phyloP scores from a whole-genome alignment of 306 rosid species.

The Glycine soja region DNA sequence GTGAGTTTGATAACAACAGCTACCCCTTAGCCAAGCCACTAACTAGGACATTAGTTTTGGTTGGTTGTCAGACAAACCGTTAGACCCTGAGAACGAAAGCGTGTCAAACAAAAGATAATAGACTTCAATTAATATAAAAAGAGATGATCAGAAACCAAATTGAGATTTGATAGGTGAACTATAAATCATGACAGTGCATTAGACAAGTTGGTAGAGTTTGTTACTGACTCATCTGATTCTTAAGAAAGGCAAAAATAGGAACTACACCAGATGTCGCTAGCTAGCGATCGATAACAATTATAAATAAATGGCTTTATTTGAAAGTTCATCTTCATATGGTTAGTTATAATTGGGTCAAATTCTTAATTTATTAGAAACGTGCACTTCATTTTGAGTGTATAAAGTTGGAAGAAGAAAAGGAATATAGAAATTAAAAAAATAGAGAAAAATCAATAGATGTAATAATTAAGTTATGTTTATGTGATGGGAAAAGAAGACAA shows the following conservation, averaged over 20 bases:
- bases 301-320: not conserved
- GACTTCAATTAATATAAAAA: not conserved
- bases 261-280: slow-evolving; percentile 4
- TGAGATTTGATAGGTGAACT: slow-evolving; percentile 70
- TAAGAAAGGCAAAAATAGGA: slow-evolving; percentile 27
- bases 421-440: not conserved
- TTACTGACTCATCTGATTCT: slow-evolving; percentile 56
- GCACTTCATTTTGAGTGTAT: not conserved
- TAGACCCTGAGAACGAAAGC: slow-evolving; percentile 54
- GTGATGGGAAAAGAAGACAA: not conserved
- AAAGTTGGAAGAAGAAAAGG: not conserved
- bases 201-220: slow-evolving; percentile 74
- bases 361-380: slow-evolving; percentile 47
- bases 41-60: not conserved
- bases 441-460: too few species aligned
- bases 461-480: not conserved
- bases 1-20: slow-evolving; percentile 7
- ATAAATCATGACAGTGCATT: slow-evolving; percentile 40
- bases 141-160: slow-evolving; percentile 20
- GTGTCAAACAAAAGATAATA: slow-evolving; percentile 24
- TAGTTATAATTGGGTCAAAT: slow-evolving; percentile 54
- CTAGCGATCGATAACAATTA: not conserved
- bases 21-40: not conserved
- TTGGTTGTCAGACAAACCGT: slow-evolving; percentile 40
- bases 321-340: slow-evolving; percentile 50